phyloP scores from a whole-genome alignment of 2,329 filamentous ascomycete genomes.

The Neofusicoccum parvum region DNA sequence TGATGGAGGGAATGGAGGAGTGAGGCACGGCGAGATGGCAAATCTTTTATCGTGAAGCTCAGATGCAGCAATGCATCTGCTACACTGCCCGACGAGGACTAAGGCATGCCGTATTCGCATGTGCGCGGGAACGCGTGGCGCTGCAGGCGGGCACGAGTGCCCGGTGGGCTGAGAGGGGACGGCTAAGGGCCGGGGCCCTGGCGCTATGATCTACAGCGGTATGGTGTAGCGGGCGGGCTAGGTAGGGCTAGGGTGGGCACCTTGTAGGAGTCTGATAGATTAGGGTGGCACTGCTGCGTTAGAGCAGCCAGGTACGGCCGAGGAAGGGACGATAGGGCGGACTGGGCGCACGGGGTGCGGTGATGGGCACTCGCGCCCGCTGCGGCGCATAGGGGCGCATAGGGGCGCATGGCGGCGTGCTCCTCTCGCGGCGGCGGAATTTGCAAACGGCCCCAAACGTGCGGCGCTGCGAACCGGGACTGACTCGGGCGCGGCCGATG shows the following conservation, averaged over 20 bases:
- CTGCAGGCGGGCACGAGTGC: neutral
- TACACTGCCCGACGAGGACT: neutral
- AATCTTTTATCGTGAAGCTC: constrained; percentile 11
- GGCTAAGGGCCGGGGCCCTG: neutral
- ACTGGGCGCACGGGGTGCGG: neutral
- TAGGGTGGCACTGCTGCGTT: neutral
- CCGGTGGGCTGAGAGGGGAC: neutral
- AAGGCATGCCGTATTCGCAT: neutral
- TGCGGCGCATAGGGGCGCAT: neutral
- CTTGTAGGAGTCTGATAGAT: neutral
- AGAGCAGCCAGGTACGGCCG: neutral
- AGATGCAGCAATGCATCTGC: neutral
- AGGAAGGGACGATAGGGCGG: constrained; percentile 9
- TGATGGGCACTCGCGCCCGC: neutral
- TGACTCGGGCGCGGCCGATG: neutral
- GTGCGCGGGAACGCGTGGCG: constrained; percentile 5
- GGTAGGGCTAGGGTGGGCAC: neutral
- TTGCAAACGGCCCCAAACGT: constrained; percentile 9
- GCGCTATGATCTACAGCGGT: neutral
- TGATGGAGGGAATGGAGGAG: neutral
- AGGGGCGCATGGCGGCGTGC: too few species aligned
- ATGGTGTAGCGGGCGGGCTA: neutral
- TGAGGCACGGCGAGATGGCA: neutral
- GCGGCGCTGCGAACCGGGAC: neutral
- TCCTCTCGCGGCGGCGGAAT: neutral